phyloP scores from a whole-genome alignment of 2,329 filamentous ascomycete genomes.

The Aspergillus sp. region DNA sequence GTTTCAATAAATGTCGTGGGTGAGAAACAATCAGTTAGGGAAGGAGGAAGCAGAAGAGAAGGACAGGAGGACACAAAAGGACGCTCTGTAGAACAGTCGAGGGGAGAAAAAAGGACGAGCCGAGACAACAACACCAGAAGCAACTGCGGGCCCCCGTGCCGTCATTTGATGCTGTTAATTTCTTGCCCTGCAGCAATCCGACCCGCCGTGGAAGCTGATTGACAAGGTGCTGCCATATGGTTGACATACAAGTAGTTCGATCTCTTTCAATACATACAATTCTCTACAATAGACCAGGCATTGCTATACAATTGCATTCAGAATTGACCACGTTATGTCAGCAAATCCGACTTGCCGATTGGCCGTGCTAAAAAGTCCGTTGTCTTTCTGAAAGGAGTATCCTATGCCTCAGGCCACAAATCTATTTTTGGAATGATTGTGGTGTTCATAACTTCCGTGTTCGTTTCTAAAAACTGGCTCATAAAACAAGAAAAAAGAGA shows the following conservation, averaged over 20 bases:
- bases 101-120: too few relatives aligned
- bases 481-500: neutral
- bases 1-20: too few relatives aligned
- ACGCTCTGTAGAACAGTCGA: neutral
- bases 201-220: slow-evolving; percentile 1
- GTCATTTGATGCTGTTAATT: slow-evolving; percentile 3
- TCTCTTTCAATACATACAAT: too few relatives aligned
- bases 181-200: neutral
- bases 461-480: slow-evolving; percentile 11
- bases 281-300: too few relatives aligned
- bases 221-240: neutral
- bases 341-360: too few relatives aligned
- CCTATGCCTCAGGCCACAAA: too few relatives aligned
- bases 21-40: neutral
- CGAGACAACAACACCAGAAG: neutral
- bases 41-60: slow-evolving; percentile 4
- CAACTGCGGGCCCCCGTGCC: slow-evolving; percentile 14
- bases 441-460: slow-evolving; percentile 4
- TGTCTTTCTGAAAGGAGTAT: too few relatives aligned
- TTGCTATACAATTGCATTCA: too few relatives aligned
- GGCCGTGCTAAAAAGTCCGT: too few relatives aligned
- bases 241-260: neutral
- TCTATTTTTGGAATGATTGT: too few relatives aligned
- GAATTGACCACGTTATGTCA: too few relatives aligned
- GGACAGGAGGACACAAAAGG: slow-evolving; percentile 9